Conservation (phyloP, 441 rosid species). For the Erysimum pusillum region DNA sequence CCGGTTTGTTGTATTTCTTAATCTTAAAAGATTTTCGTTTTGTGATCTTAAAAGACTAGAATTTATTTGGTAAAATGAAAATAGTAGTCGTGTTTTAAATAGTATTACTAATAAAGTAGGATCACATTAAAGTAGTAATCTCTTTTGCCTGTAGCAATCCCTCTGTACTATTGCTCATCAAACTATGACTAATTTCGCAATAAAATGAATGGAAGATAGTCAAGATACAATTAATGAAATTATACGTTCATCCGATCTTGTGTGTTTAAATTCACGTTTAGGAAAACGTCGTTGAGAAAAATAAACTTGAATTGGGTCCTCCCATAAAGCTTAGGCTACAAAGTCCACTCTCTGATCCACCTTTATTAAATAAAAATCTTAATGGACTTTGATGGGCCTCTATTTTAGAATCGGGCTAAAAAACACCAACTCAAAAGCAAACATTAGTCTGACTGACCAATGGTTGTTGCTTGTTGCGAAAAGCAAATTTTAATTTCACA, state of each 20-base stretch:
- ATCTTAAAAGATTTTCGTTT: too few species aligned
- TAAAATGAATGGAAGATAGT: neutral
- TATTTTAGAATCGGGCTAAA: neutral
- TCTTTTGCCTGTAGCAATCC: too few species aligned
- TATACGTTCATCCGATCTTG: too few species aligned
- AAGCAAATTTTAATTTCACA: constrained; percentile 15
- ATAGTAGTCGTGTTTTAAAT: too few species aligned
- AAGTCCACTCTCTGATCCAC: too few species aligned
- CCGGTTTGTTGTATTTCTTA: too few species aligned
- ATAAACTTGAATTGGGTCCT: neutral
- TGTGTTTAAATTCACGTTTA: neutral
- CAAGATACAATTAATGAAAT: neutral
- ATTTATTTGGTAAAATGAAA: too few species aligned
- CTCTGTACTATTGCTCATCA: too few species aligned
- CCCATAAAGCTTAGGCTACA: too few species aligned
- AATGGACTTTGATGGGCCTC: constrained; percentile 22
- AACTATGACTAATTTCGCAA: neutral
- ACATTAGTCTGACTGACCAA: neutral
- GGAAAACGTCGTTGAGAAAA: neutral
- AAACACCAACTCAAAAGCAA: neutral
- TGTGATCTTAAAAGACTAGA: too few species aligned
- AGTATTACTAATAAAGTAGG: too few species aligned
- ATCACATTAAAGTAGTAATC: neutral
- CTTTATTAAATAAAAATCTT: too few species aligned
- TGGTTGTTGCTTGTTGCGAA: neutral